A percentile compares a stretch with the other conserved stretches of the same genome.
phyloP scores from a whole-genome alignment of 140 eudicot species.

The Eryngium alpinum region DNA sequence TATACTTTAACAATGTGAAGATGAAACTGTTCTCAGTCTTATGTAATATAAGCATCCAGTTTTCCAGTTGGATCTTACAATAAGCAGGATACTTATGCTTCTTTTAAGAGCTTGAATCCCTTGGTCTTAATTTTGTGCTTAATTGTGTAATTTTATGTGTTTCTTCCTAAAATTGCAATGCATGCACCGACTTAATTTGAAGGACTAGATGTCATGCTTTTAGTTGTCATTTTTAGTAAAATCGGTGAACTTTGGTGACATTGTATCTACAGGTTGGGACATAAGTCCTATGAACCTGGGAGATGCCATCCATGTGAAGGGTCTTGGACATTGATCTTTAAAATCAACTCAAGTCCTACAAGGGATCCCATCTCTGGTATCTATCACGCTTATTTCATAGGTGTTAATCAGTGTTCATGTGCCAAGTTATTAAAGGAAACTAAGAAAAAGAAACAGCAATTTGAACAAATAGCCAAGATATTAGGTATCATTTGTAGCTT shows the following conservation, averaged over 20 bases:
- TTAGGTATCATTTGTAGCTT: slow-evolving; percentile 69
- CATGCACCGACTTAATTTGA: not conserved
- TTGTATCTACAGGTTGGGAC: slow-evolving; percentile 98
- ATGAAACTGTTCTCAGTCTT: too few species aligned
- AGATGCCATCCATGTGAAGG: slow-evolving; percentile 84
- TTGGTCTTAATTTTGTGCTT: slow-evolving; percentile 41
- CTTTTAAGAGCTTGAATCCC: slow-evolving; percentile 94
- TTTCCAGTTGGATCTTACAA: slow-evolving; percentile 90
- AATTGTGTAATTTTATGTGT: not conserved
- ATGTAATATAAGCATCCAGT: slow-evolving; percentile 89
- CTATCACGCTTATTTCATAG: slow-evolving; percentile 91
- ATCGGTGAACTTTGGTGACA: slow-evolving; percentile 86
- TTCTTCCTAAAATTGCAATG: not conserved
- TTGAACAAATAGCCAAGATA: slow-evolving; percentile 76
- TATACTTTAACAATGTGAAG: too few species aligned
- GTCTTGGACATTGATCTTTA: slow-evolving; percentile 94
- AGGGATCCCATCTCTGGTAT: slow-evolving; percentile 99
- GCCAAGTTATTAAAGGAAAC: slow-evolving; percentile 89
- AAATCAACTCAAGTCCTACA: slow-evolving; percentile 91
- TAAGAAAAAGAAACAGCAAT: slow-evolving; percentile 83
- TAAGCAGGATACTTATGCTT: slow-evolving; percentile 94
- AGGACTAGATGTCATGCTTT: not conserved
- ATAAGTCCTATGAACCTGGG: slow-evolving; percentile 89
- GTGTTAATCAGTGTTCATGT: slow-evolving; percentile 89
- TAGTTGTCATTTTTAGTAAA: not conserved